Percentiles rank a stretch among this genome's conserved stretches.
Conservation (phyloP, 352 stramenopile genomes). For the Phytophthora vignae region DNA sequence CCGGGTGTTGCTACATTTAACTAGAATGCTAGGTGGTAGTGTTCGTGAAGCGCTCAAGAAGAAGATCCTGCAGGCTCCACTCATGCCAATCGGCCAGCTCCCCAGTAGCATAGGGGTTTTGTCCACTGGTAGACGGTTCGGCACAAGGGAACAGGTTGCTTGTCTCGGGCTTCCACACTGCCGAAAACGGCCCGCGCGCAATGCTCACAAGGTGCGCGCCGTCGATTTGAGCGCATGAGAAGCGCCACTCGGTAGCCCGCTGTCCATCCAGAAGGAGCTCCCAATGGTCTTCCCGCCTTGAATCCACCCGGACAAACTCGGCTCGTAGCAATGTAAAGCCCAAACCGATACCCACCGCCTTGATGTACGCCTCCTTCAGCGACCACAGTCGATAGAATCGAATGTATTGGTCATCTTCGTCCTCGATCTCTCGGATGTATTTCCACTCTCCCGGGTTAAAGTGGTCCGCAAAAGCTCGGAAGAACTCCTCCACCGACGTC, state of each 20-base stretch:
- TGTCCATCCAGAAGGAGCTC: conserved; percentile 52
- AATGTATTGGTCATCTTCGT: conserved; percentile 40
- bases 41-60: background rate
- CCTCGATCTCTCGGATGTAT: conserved; percentile 47
- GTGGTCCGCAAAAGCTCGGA: conserved; percentile 62
- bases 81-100: conserved; percentile 20
- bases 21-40: background rate
- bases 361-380: conserved; percentile 83
- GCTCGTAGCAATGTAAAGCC: conserved; percentile 63
- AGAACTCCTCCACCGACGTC: conserved; percentile 50
- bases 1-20: background rate
- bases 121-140: background rate
- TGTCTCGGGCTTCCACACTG: conserved; percentile 51
- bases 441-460: conserved; percentile 72
- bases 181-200: conserved; percentile 51
- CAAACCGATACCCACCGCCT: conserved; percentile 74
- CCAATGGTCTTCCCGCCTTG: conserved; percentile 35
- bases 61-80: conserved; percentile 30
- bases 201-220: conserved; percentile 54
- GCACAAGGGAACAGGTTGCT: conserved; percentile 53
- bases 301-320: conserved; percentile 46
- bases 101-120: background rate
- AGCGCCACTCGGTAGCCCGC: conserved; percentile 49
- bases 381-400: conserved; percentile 80
- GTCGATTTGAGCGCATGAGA: conserved; percentile 46